Base-by-base conservation (phyloP, 768 basidiomycete species). In the Collybia mongolica region DNA sequence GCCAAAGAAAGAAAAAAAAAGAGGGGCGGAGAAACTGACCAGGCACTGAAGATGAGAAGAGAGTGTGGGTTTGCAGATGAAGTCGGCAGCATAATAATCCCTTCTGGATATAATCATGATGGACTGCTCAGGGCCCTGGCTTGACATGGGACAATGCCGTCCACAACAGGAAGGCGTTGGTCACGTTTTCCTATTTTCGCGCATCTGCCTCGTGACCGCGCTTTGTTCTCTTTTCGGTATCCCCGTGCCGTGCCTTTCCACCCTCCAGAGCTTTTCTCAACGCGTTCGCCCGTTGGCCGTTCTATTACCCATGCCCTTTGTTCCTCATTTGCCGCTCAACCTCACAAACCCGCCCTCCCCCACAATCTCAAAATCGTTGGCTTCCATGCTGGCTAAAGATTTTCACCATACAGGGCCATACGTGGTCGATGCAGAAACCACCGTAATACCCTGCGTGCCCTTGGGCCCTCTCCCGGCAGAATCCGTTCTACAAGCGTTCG, bases 101-200 rank as follows among this genome's bases (percentile, higher is more conserved):
- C 32, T 32, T 32, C 9, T 32, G 32, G 32, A 32, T 32, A 32
- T 32, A 9, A 32, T 32, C 7, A 11, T 32, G 32, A 32, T 32
- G 32, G 39, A 53, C 45, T 17, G 17, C 28, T 49, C 52, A 58
- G 60, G 56, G 55, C 43, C 37, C 50, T 26, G 19, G 22, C 14
- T 39, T 59, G 52, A 61, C 52, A 60, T 54, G 53, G 54, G 46
- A 61, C 57, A 61, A 63, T 48, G 54, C 29, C 45, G 23, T 53
- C 58, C 59, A 15, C 48, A 58, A 54, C 26, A 47, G 55, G 62
- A 57, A 54, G 35, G 44, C 26, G 37, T 36, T 44, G 44, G 43
- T 39, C 26, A 43, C 40, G 50, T 48, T 40, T 38, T 49, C 52
- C 42, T 44, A 44, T 22, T 54, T 54, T 54, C 35, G 35, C 37